Base-by-base conservation (phyloP, 2,329 filamentous ascomycete species). In the Daldinia eschscholtzii region DNA sequence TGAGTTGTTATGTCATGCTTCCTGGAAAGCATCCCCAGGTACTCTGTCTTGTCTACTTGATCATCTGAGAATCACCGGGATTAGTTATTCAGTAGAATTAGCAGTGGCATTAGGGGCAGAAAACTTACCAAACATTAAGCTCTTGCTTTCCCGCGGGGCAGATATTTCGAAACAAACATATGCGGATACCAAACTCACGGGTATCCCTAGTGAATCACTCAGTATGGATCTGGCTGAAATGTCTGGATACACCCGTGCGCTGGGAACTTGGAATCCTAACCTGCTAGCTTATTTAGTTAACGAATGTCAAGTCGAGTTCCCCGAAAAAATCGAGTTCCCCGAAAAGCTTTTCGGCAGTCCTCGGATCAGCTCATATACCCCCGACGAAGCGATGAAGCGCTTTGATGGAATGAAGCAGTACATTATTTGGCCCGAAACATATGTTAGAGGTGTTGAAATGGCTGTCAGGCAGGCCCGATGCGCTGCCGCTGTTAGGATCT, bases 341-440 rank as follows among this genome's bases (percentile, higher is more conserved):
- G 50, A 5, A 26, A 0, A 1, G 0, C 48, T 63, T 9, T 69
- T 66, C 30, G 0, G 0, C 9, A 10, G 30, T 6, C 59, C 42
- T 41, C 55, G 33, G 2, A 57, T 57, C 10, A 0, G 1, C 0
- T 3, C 15, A 2, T 42, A 15, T 28, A 66, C 50, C 2, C 1
- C 13, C 7, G 59, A 69, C 6, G 59, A 69, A 18, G 50, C 37
- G 55, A 61, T 52, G 6, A 28, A 26, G 44, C 59, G 63, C 12
- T 66, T 69, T 30, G 23, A 60, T 18, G 63, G 48, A 42, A 69
- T 69, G 15, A 63, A 55, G n/a, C 15, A 55, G 12, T 64, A 66
- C 20, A 64, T 69, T 3, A 44, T 61, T 20, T 48, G 44, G 44
- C 56, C 55, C n/a, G 42, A 61, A 18, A 50, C 15, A 12, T 66